Evolutionary conservation across 192 early-diverging fungal species (phyloP), one percentile per base, ranked within the genome.

Genomic region (Entomortierella parvispora): DNA sequence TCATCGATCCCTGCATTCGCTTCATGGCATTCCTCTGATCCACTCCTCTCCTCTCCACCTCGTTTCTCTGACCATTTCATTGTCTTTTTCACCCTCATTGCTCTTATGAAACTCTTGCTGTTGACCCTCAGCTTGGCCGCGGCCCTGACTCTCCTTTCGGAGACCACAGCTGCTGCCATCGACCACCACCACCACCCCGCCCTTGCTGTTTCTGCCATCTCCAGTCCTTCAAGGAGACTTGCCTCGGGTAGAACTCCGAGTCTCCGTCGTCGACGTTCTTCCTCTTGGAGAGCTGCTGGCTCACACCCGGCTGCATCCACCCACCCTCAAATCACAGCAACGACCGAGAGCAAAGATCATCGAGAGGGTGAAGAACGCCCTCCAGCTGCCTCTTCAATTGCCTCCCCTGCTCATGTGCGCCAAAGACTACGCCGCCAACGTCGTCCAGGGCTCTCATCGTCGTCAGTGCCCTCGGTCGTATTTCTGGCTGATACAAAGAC

Each of bases 31-130:
- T n/a, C n/a, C n/a, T n/a, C n/a, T n/a, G n/a, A n/a, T n/a, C n/a
- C n/a, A n/a, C n/a, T n/a, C n/a, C 22, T 58, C 33, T 26, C 45
- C 54, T 56, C 32, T 20, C 5, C 10, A 14, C 26, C 29, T 10
- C 40, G 15, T 20, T 23, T 29, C 50, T 11, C 20, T 7, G n/a
- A 20, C 48, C 37, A n/a, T n/a, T n/a, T n/a, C n/a, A n/a, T n/a
- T n/a, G n/a, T n/a, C n/a, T n/a, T n/a, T n/a, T n/a, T n/a, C n/a
- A n/a, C n/a, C n/a, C n/a, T n/a, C n/a, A n/a, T n/a, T n/a, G n/a
- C n/a, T n/a, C n/a, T n/a, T n/a, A 65, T 65, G 62, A 65, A 65
- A 55, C 20, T 64, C 55, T 4, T 58, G 14, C 31, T 72, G 28
- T 23, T 72, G 26, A 51, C 42, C 22, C 46, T 72, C 15, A 58